phyloP scores from a whole-genome alignment of 805 yeast species.

The Candida ficus region DNA sequence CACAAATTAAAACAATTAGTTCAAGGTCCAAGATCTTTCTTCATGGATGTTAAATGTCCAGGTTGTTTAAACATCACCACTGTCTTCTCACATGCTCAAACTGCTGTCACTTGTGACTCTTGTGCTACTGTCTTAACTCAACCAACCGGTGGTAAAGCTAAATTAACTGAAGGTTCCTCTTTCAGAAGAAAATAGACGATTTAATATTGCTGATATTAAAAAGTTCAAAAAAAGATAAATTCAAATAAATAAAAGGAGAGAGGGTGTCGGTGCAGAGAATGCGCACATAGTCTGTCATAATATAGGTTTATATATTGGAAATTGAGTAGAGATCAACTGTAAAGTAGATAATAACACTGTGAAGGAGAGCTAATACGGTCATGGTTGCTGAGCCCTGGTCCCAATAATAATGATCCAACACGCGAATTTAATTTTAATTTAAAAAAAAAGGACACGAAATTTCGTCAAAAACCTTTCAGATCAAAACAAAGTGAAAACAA shows the following conservation, averaged over 20 bases:
- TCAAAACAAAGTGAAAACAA: neutral
- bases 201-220: neutral
- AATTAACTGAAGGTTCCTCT: conserved; percentile 98
- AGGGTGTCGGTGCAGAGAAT: conserved; percentile 6
- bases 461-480: neutral
- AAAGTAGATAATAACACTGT: too few relatives aligned
- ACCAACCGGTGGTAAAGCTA: conserved; percentile 99
- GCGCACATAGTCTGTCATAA: conserved; percentile 9
- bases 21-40: conserved; percentile 96
- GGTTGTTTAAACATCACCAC: conserved; percentile 99
- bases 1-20: conserved; percentile 98
- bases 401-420: neutral
- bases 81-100: conserved; percentile 99
- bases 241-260: conserved; percentile 3
- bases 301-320: conserved; percentile 10
- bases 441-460: conserved; percentile 5
- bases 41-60: conserved; percentile 99
- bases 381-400: neutral
- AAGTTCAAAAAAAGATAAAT: neutral
- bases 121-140: conserved; percentile 98
- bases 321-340: too few relatives aligned
- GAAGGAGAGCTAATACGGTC: too few relatives aligned
- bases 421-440: neutral
- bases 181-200: conserved; percentile 88
- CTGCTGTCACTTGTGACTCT: conserved; percentile 98